A percentile compares a stretch with the other conserved stretches of the same genome.
Conservation (phyloP, 1,284 basidiomycete genomes). For the Hypsizygus ulmarius region DNA sequence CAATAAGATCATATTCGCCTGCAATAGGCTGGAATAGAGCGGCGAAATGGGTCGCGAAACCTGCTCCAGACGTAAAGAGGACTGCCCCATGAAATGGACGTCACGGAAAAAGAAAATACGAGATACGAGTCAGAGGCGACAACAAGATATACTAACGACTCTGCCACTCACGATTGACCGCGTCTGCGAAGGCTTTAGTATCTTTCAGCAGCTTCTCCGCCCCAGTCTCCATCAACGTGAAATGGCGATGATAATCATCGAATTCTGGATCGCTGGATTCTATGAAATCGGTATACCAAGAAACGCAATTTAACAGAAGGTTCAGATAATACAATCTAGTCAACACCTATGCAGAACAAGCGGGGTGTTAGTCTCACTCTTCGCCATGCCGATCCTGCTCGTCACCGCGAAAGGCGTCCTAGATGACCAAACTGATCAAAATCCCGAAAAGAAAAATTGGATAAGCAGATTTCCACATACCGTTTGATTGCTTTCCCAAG, state of each 20-base stretch:
- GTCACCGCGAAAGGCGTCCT: slow-evolving; percentile 89
- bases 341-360: neutral
- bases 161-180: slow-evolving; percentile 63
- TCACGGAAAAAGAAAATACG: neutral
- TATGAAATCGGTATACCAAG: slow-evolving; percentile 30
- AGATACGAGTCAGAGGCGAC: neutral
- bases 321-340: neutral
- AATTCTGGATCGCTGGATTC: slow-evolving; percentile 88
- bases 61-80: slow-evolving; percentile 77
- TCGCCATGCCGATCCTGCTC: slow-evolving; percentile 83
- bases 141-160: slow-evolving; percentile 11
- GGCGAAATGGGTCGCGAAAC: slow-evolving; percentile 76
- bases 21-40: slow-evolving; percentile 80
- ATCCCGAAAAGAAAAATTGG: neutral
- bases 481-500: slow-evolving; percentile 76
- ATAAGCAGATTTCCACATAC: slow-evolving; percentile 35
- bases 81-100: slow-evolving; percentile 39
- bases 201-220: slow-evolving; percentile 93
- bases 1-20: slow-evolving; percentile 79
- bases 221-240: slow-evolving; percentile 75
- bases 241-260: slow-evolving; percentile 79
- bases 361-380: slow-evolving; percentile 62
- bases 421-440: slow-evolving; percentile 9
- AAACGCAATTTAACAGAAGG: neutral
- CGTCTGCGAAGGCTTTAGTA: slow-evolving; percentile 83